Percentiles rank a stretch among this genome's conserved stretches.
Conservation (phyloP, 192 early-diverging fungal species). For the Coemansia sp. region DNA sequence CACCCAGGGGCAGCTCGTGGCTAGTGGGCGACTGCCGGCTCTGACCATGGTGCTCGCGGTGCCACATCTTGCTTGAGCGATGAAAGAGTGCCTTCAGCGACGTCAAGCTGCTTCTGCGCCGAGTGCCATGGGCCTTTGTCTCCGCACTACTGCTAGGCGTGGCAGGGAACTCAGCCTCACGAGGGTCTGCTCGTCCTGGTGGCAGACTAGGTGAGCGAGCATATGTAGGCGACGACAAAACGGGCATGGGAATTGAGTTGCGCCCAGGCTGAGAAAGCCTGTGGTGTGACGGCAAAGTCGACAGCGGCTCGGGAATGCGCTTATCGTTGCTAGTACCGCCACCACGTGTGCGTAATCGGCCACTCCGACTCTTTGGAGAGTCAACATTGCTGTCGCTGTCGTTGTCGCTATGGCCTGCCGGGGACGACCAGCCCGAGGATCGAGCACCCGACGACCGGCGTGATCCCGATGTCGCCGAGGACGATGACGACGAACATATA, state of each 20-base stretch:
- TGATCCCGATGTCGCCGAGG: conserved; percentile 9
- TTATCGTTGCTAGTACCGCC: not conserved
- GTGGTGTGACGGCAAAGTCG: not conserved
- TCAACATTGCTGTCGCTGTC: not conserved
- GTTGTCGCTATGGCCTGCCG: not conserved
- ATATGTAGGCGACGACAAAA: conserved; percentile 4
- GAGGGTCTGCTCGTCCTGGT: not conserved
- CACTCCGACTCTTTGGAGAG: not conserved
- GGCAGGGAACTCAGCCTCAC: not conserved
- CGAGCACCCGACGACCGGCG: not conserved
- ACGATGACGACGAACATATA: conserved; percentile 2
- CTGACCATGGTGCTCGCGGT: not conserved
- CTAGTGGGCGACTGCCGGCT: not conserved
- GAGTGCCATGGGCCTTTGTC: conserved; percentile 1
- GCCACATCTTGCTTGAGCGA: conserved; percentile 22
- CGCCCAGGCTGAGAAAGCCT: not conserved
- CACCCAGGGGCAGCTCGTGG: not conserved
- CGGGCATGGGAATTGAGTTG: conserved; percentile 17
- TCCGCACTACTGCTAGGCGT: not conserved
- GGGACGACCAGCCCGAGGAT: conserved; percentile 37
- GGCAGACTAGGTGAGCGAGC: not conserved
- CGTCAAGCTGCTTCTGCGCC: conserved; percentile 37
- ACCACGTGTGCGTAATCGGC: not conserved
- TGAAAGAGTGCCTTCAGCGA: conserved; percentile 34
- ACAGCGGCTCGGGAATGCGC: not conserved